These are phyloP conservation scores for Inonotus hispidus DNA, from an alignment of 1,284 basidiomycete species.

Conservation along the genomic window DNA sequence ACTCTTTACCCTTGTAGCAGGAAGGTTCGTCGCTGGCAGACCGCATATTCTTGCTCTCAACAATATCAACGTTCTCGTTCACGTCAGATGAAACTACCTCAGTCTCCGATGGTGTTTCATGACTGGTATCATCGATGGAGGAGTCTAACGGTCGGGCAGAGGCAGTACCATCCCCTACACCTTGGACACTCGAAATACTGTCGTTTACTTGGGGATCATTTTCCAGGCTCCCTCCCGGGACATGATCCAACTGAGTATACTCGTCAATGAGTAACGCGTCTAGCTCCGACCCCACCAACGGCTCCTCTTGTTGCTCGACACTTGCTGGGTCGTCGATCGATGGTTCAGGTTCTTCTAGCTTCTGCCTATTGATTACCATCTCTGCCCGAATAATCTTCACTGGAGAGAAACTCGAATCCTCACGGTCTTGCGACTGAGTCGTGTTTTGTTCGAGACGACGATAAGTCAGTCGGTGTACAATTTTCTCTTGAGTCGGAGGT, in stretches of 20 bases:
- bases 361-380: slow-evolving; percentile 25
- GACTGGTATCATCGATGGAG: neutral
- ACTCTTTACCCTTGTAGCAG: slow-evolving; percentile 3
- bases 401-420: neutral
- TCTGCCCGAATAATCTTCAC: slow-evolving; percentile 33
- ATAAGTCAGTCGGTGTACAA: slow-evolving; percentile 55
- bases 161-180: neutral
- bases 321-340: neutral
- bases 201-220: too few species aligned
- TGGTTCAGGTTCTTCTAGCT: neutral
- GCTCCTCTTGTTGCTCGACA: neutral
- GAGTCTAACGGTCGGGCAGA: neutral
- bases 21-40: slow-evolving; percentile 1
- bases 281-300: neutral
- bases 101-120: neutral
- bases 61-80: neutral
- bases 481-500: slow-evolving; percentile 32
- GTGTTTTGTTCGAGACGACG: slow-evolving; percentile 28
- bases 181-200: neutral
- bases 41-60: slow-evolving; percentile 25
- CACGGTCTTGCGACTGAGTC: neutral
- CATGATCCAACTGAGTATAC: too few species aligned
- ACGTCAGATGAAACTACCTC: neutral
- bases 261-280: slow-evolving; percentile 6
- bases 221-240: too few species aligned